Conservation (phyloP, 371 early-diverging fungal species). For the Lichtheimia ornata region DNA sequence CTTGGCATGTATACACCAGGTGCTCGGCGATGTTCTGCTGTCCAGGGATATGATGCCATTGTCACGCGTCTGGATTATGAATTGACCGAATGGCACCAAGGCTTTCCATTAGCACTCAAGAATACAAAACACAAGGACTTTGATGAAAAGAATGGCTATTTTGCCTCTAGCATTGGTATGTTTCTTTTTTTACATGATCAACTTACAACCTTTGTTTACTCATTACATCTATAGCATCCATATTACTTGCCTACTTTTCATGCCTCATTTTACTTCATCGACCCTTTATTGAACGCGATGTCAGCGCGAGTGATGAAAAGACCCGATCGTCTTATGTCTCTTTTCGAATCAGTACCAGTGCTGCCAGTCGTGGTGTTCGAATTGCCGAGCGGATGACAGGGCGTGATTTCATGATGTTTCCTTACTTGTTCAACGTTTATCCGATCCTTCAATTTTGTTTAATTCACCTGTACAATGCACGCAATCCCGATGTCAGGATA, state of each 20-base stretch:
- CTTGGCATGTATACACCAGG: constrained; percentile 50
- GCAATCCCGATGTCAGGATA: constrained; percentile 34
- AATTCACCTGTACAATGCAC: constrained; percentile 48
- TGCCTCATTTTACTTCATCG: constrained; percentile 45
- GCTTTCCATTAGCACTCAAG: constrained; percentile 38
- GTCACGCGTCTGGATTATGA: constrained; percentile 47
- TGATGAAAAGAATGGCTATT: constrained; percentile 38
- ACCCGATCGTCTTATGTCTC: constrained; percentile 40
- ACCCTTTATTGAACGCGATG: constrained; percentile 42
- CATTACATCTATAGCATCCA: constrained; percentile 23
- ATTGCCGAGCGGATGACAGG: constrained; percentile 41
- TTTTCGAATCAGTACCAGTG: constrained; percentile 48
- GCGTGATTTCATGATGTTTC: constrained; percentile 48
- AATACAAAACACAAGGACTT: constrained; percentile 35
- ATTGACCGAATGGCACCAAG: constrained; percentile 50
- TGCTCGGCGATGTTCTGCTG: constrained; percentile 36
- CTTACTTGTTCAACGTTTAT: constrained; percentile 47
- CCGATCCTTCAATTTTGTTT: constrained; percentile 44
- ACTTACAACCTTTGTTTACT: not conserved
- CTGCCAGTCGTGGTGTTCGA: constrained; percentile 43
- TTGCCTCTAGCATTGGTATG: constrained; percentile 45
- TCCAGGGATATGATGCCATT: constrained; percentile 43
- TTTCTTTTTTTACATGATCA: not conserved
- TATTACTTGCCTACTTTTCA: constrained; percentile 41
- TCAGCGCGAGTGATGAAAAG: constrained; percentile 5